Evolutionary conservation across 2,329 filamentous ascomycete genomes (phyloP).

Genomic region (Penicillium sp.): DNA sequence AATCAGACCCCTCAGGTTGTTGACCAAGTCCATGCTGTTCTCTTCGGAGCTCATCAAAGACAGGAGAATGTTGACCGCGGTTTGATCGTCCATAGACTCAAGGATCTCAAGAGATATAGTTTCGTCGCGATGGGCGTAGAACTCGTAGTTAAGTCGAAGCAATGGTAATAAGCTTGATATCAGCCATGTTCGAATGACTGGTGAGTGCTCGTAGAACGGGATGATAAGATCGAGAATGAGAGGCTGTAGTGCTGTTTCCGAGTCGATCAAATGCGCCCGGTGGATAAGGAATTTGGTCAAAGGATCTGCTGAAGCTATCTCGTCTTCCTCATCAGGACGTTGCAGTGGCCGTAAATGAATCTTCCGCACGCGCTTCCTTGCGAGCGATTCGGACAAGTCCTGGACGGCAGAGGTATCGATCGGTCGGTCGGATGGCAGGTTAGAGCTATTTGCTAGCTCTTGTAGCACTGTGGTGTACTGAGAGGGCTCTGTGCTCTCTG

Average conservation of each 20-base stretch:
- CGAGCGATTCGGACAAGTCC: constrained; percentile 42
- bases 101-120: constrained; percentile 44
- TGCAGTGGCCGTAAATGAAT: constrained; percentile 45
- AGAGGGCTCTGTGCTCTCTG: constrained; percentile 48
- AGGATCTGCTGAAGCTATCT: constrained; percentile 40
- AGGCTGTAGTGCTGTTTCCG: constrained; percentile 50
- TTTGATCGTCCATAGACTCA: constrained; percentile 43
- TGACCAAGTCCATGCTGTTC: constrained; percentile 36
- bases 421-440: constrained; percentile 21
- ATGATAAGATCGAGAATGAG: constrained; percentile 49
- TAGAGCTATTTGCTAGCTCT: constrained; percentile 37
- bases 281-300: constrained; percentile 53
- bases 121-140: constrained; percentile 46
- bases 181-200: constrained; percentile 50
- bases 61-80: constrained; percentile 48
- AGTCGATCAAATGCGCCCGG: constrained; percentile 52
- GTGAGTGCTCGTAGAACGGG: constrained; percentile 49
- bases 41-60: constrained; percentile 33
- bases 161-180: constrained; percentile 53
- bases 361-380: constrained; percentile 45
- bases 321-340: constrained; percentile 38
- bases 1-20: constrained; percentile 51
- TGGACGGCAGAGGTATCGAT: constrained; percentile 43
- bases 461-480: constrained; percentile 43
- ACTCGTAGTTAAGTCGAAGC: constrained; percentile 54